Evolutionary conservation across 441 rosid species (phyloP).

Genomic region (Aquilaria agallochum): DNA sequence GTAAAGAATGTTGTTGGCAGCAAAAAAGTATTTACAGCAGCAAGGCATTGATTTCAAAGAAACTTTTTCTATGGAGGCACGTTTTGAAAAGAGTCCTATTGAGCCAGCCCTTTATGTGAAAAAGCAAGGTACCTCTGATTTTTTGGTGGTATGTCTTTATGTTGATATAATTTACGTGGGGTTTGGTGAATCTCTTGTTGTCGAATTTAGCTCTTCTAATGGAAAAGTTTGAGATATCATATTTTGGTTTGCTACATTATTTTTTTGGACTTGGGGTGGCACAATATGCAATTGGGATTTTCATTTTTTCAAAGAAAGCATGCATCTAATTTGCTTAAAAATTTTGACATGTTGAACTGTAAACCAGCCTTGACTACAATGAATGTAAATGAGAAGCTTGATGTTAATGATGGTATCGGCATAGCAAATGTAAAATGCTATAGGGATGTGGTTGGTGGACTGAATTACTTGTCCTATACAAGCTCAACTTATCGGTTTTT

Average conservation of each 20-base stretch:
- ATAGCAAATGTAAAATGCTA: too few relatives aligned
- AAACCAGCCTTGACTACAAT: background rate
- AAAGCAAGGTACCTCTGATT: background rate
- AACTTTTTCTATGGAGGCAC: background rate
- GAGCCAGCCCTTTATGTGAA: slow-evolving; percentile 7
- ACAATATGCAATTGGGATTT: slow-evolving; percentile 4
- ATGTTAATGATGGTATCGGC: too few relatives aligned
- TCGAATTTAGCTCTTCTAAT: slow-evolving; percentile 1
- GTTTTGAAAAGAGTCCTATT: background rate
- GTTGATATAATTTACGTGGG: slow-evolving; percentile 15
- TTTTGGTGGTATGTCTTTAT: slow-evolving; percentile 7
- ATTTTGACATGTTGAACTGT: slow-evolving; percentile 4
- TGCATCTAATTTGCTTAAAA: background rate
- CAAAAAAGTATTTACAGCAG: slow-evolving; percentile 6
- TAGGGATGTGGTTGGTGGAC: background rate
- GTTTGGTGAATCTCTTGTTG: background rate
- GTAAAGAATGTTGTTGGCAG: background rate
- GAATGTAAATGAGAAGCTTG: background rate
- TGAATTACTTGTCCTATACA: slow-evolving; percentile 8
- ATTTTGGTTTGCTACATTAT: slow-evolving; percentile 5
- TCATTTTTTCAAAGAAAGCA: slow-evolving; percentile 5
- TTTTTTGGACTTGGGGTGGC: slow-evolving; percentile 3
- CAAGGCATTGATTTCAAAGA: slow-evolving; percentile 4
- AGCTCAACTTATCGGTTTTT: slow-evolving; percentile 4
- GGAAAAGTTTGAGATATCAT: slow-evolving; percentile 9